Conservation (phyloP, 768 basidiomycete species). For the Tephrocybe sp. region DNA sequence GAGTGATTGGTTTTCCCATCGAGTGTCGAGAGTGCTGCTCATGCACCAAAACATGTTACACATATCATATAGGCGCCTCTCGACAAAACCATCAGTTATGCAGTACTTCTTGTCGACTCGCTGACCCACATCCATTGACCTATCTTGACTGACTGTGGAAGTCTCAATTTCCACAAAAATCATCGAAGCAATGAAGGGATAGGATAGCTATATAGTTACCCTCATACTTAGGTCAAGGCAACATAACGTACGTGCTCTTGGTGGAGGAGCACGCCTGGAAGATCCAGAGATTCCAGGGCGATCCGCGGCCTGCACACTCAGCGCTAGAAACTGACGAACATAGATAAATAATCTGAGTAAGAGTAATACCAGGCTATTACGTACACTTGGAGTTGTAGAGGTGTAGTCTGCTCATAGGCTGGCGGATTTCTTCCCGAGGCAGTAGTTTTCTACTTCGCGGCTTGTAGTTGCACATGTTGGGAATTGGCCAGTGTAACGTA, state of each 20-base stretch:
- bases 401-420: conserved; percentile 2
- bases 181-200: neutral
- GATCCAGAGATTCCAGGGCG: conserved; percentile 11
- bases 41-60: no score
- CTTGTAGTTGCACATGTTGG: no score
- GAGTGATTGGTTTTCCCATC: no score
- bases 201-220: neutral
- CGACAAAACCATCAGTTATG: no score
- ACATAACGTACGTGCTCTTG: conserved; percentile 13
- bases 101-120: no score
- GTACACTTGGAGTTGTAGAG: conserved; percentile 13
- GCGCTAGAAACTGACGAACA: conserved; percentile 11
- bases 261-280: conserved; percentile 8
- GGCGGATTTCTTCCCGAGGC: conserved; percentile 7
- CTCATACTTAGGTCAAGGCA: conserved; percentile 1
- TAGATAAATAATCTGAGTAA: conserved; percentile 16
- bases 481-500: no score
- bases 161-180: no score
- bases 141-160: no score
- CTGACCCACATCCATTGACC: conserved; percentile 1
- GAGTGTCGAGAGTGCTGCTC: no score
- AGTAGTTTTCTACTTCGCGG: conserved; percentile 1
- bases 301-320: conserved; percentile 21
- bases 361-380: conserved; percentile 19
- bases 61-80: no score